Percentiles rank a stretch among this genome's conserved stretches.
These are phyloP conservation scores for Teunomyces funiuensis DNA, from an alignment of 805 yeast genomes.

Conservation along the genomic window DNA sequence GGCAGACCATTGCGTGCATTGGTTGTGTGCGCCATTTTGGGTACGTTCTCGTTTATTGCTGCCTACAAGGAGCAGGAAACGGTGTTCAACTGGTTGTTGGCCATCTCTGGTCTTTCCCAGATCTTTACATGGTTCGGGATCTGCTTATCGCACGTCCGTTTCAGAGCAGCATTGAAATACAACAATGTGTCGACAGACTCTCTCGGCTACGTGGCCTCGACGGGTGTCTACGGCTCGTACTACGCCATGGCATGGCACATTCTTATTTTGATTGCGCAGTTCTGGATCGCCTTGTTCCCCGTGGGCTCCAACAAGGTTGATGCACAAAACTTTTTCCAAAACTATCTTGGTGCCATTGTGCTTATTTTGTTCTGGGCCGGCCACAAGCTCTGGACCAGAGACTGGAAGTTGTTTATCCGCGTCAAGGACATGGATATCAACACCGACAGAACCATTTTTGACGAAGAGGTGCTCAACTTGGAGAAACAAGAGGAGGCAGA, in stretches of 20 bases:
- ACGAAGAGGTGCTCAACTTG: constrained; percentile 33
- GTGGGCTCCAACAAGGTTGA: constrained; percentile 25
- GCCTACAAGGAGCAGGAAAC: constrained; percentile 39
- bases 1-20: constrained; percentile 45
- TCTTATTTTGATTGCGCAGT: constrained; percentile 41
- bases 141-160: constrained; percentile 40
- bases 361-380: constrained; percentile 30
- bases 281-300: constrained; percentile 46
- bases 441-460: constrained; percentile 31
- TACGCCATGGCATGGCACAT: constrained; percentile 32
- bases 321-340: constrained; percentile 31
- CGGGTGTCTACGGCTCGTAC: constrained; percentile 41
- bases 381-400: constrained; percentile 31
- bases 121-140: constrained; percentile 45
- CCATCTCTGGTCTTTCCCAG: constrained; percentile 43
- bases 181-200: constrained; percentile 26
- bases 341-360: constrained; percentile 35
- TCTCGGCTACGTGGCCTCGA: constrained; percentile 37
- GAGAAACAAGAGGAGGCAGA: constrained; percentile 21
- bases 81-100: constrained; percentile 43
- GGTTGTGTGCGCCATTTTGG: constrained; percentile 31
- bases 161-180: constrained; percentile 37
- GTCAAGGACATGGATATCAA: constrained; percentile 32
- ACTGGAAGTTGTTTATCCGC: constrained; percentile 29
- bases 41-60: constrained; percentile 41